Evolutionary conservation across 2,329 filamentous ascomycete genomes (phyloP).

Genomic region (Fusarium lyarnte): DNA sequence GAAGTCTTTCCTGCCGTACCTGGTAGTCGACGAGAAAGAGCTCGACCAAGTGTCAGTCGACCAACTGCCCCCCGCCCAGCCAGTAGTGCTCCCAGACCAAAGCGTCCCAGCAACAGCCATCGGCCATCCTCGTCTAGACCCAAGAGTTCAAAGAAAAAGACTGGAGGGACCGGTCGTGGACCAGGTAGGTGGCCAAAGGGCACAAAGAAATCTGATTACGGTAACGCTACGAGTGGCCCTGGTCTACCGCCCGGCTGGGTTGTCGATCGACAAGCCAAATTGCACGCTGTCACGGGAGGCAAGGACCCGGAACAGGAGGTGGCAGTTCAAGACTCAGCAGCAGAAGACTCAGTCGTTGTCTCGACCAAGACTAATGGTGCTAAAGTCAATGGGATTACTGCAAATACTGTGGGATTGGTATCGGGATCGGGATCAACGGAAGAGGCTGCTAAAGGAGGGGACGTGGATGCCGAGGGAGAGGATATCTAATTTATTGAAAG

Average conservation of each 20-base stretch:
- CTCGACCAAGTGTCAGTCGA: constrained; percentile 54
- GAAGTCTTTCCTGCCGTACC: constrained; percentile 78
- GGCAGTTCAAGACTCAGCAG: constrained; percentile 36
- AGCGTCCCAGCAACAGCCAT: constrained; percentile 48
- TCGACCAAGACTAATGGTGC: constrained; percentile 36
- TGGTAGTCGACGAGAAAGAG: constrained; percentile 58
- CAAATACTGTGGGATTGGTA: constrained; percentile 6
- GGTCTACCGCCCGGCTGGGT: constrained; percentile 69
- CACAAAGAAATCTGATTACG: constrained; percentile 74
- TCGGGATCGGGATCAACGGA: constrained; percentile 3
- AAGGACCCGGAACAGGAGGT: constrained; percentile 21
- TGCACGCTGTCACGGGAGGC: constrained; percentile 27
- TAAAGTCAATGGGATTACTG: constrained; percentile 25
- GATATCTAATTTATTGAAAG: constrained; percentile 41
- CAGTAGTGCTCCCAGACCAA: constrained; percentile 51
- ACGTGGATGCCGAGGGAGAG: constrained; percentile 50
- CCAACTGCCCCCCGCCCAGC: constrained; percentile 49
- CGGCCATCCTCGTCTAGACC: constrained; percentile 49
- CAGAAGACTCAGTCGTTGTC: constrained; percentile 49
- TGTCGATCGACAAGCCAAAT: constrained; percentile 43
- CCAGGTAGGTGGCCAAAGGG: constrained; percentile 75
- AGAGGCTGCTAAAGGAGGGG: constrained; percentile 34
- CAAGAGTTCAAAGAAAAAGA: constrained; percentile 57
- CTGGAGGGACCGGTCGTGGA: constrained; percentile 70
- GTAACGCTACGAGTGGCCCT: constrained; percentile 72